Base-by-base conservation (phyloP, 305 asterid species). In the Fraxinus ornus region DNA sequence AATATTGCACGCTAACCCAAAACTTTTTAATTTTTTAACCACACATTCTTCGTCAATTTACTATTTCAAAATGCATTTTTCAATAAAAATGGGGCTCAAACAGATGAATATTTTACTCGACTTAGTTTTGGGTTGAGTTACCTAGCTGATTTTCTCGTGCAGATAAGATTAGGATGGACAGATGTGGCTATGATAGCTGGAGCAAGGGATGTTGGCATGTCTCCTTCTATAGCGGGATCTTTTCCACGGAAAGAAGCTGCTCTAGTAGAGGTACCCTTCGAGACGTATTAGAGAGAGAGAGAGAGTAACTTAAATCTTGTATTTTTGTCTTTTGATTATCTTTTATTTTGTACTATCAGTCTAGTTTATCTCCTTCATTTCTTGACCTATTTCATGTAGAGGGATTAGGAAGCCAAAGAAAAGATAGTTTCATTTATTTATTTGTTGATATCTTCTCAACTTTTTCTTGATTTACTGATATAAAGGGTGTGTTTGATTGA, bases 161-260 rank as follows among this genome's bases (percentile, higher is more conserved):
- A 94, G 98, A 78, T 79, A 82, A 91, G 89, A 85, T 80, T 92
- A 79, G 98, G 98, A 81, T 94, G 98, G 98, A 90, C 85, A 79
- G 97, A 94, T 84, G 90, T 91, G 4, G 94, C 97, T 35, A 91
- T 92, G 97, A 88, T 94, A 79, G 92, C 98, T 36, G 97, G 97
- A 88, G 97, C 97, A 33, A 89, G 94, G 91, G 98, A 92, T 79
- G 89, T 81, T 71, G 97, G 94, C 28, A 88, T 94, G 55, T 94
- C 97, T 55, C 97, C 98, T 76, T 89, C 98, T 74, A 85, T 94
- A 39, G 93, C 93, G 57, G 97, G 98, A 81, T 88, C 97, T 33
- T 93, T 94, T 89, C 90, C 92, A 78, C 85, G 93, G 83, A 94
- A 92, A 88, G 97, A 94, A 80, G 95, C 97, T 88, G 92, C 95